Evolutionary conservation across 2,329 filamentous ascomycete species (phyloP), one percentile per base, ranked within the genome.

Genomic region (Alternaria alternata): DNA sequence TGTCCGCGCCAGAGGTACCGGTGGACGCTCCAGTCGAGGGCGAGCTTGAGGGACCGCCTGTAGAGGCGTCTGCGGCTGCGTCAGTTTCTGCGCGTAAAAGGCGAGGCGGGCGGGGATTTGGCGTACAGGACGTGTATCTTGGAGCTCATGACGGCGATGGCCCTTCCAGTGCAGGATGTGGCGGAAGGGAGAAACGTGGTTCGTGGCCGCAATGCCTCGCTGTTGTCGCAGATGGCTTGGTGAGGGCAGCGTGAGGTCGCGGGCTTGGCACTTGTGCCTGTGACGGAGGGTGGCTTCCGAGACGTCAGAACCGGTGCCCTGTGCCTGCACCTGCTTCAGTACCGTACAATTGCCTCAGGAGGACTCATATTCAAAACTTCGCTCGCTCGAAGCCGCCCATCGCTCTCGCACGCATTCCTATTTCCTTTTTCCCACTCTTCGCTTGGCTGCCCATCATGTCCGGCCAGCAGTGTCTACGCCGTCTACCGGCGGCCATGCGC

Each of bases 11-110:
- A 99, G 63, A 97, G 82, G 74, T 94, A 88, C 69, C 95, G 88
- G 78, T 97, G 92, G 65, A 98, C 93, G 59, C 93, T 88, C 95
- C 95, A 99, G 83, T 97, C 93, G 68, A 98, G 88, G 42, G 95
- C 87, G 67, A 97, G 89, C 86, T 97, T 97, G 77, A 99, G 81
- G 26, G 93, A 93, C 71, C 93, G 92, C 76, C 94, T 90, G 81
- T 99, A 99, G 62, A 99, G 90, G 64, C 84, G 85, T 69, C 88
- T 89, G 76, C 61, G 58, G 53, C 38, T 46, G 51, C 66, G 78
- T 70, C 76, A 78, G 65, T 64, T 38, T 70, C 59, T 68, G 65
- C 54, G 51, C 22, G 54, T 52, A 56, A 26, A 24, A 62, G 59
- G 60, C 56, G 62, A 46, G 43, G 46, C 53, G 51, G 18, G 38